phyloP scores from a whole-genome alignment of 192 early-diverging fungal species.

The Kappamyces sp. region DNA sequence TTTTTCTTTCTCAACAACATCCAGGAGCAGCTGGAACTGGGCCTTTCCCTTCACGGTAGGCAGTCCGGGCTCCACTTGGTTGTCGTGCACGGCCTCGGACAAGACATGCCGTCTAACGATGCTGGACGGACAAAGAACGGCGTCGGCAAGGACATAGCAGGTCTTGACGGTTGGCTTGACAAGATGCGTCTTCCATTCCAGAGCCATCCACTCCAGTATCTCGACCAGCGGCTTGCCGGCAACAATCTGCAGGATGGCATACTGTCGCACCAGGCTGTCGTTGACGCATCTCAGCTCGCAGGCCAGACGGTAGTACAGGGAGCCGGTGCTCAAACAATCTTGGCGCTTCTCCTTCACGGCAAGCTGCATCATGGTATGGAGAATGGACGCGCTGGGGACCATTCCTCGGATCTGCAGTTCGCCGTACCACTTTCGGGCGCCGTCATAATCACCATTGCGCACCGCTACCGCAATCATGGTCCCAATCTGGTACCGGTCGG shows the following conservation, averaged over 20 bases:
- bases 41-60: too few species aligned
- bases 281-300: neutral
- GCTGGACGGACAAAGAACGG: neutral
- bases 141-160: slow-evolving; percentile 1
- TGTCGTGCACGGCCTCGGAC: too few species aligned
- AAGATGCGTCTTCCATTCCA: slow-evolving; percentile 7
- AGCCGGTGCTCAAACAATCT: too few species aligned
- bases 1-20: neutral
- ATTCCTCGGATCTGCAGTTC: slow-evolving; percentile 7
- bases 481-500: slow-evolving; percentile 10
- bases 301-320: slow-evolving; percentile 7
- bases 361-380: slow-evolving; percentile 8
- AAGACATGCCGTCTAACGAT: too few species aligned
- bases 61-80: too few species aligned
- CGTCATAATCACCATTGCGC: neutral
- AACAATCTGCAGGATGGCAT: slow-evolving; percentile 12
- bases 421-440: neutral
- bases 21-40: neutral
- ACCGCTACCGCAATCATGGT: slow-evolving; percentile 13
- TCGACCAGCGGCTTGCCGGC: slow-evolving; percentile 3
- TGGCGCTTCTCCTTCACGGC: neutral
- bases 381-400: slow-evolving; percentile 8
- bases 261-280: neutral
- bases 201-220: neutral
- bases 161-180: neutral